Evolutionary conservation across 345 rosid species (phyloP), one percentile per base, ranked within the genome.

Genomic region (Microcos paniculata): DNA sequence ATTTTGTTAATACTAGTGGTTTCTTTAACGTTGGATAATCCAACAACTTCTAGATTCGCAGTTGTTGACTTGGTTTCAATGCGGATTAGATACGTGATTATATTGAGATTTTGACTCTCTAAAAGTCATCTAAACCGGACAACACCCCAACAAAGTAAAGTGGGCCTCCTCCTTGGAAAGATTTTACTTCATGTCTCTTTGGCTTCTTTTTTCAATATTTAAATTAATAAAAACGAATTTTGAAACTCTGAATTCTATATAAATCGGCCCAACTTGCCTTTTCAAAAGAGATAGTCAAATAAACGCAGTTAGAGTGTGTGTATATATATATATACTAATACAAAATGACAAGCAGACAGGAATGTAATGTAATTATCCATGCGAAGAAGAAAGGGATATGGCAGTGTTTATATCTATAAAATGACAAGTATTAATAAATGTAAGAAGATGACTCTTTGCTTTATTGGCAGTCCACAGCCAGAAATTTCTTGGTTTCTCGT

Each of bases 401-500:
- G 40, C 40, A 35, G 6, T 35, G 6, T 35, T 35, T 4, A 18
- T 3, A 4, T 10, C 23, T 45, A 24, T 66, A 66, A 43, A 46
- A 30, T 48, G 72, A 30, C 72, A 30, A 28, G 9, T 10, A 18
- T 18, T 49, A 51, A 49, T 49, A 30, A 69, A 31, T 43, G 35
- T 24, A 23, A 43, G 33, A 66, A 66, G n/a, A n/a, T n/a, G n/a
- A n/a, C n/a, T n/a, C n/a, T n/a, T n/a, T n/a, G n/a, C n/a, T n/a
- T n/a, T n/a, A n/a, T n/a, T n/a, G n/a, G n/a, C n/a, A n/a, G n/a
- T n/a, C n/a, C n/a, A n/a, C n/a, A n/a, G n/a, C n/a, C n/a, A n/a
- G 59, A 69, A 69, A 19, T 49, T 69, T 69, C 19, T 51, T 49
- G 43, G 58, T 69, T 69, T 49, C 18, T 48, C 56, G 16, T 24